Conservation (phyloP, 441 rosid genomes). For the Populus tomentosa region DNA sequence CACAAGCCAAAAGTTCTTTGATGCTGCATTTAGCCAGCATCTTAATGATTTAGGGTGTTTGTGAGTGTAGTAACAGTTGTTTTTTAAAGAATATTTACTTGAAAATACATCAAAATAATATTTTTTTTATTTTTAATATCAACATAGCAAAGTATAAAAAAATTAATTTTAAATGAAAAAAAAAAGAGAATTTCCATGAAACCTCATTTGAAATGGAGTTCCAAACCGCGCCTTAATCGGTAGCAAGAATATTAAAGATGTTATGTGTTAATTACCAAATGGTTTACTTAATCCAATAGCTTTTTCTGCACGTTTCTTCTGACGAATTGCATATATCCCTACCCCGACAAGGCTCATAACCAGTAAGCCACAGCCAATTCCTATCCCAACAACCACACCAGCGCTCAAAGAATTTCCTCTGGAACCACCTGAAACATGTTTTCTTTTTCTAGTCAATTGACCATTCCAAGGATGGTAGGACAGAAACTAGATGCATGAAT, state of each 20-base stretch:
- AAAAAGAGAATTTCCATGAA: too few relatives aligned
- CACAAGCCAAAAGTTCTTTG: not conserved
- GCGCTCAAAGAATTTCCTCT: slow-evolving; percentile 43
- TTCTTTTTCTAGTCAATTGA: slow-evolving; percentile 7
- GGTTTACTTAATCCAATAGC: slow-evolving; percentile 78
- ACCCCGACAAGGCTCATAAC: slow-evolving; percentile 63
- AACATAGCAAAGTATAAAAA: too few relatives aligned
- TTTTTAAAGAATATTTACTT: too few relatives aligned
- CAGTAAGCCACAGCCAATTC: slow-evolving; percentile 44
- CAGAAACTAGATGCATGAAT: not conserved
- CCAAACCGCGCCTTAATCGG: not conserved
- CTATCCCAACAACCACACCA: slow-evolving; percentile 47
- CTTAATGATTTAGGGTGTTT: not conserved
- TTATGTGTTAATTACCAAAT: slow-evolving; percentile 50
- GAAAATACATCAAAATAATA: too few relatives aligned
- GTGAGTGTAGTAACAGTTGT: too few relatives aligned
- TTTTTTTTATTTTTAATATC: too few relatives aligned
- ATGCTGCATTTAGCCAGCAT: not conserved
- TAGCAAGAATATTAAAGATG: not conserved
- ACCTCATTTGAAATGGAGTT: too few relatives aligned
- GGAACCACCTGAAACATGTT: slow-evolving; percentile 34
- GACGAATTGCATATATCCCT: slow-evolving; percentile 74
- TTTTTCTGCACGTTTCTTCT: slow-evolving; percentile 92
- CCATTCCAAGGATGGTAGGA: not conserved
- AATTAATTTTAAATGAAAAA: too few relatives aligned